Conservation (phyloP, 1,284 basidiomycete species). For the Nidula niveotomentosa region DNA sequence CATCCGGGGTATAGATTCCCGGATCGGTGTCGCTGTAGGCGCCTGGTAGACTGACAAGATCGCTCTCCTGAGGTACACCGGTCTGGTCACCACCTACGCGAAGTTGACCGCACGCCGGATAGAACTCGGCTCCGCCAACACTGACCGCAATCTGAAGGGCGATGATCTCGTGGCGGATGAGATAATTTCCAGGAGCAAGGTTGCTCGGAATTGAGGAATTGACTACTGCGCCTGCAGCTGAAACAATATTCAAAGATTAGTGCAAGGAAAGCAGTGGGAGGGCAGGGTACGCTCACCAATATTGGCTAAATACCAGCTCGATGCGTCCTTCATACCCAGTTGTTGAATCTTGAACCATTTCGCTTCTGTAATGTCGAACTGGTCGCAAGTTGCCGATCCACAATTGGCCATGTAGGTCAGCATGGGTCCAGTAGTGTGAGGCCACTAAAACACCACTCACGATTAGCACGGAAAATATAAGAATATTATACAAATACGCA, state of each 20-base stretch:
- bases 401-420: slow-evolving; percentile 74
- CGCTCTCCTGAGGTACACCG: slow-evolving; percentile 36
- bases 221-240: too few species aligned
- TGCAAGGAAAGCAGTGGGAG: too few species aligned
- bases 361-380: slow-evolving; percentile 56
- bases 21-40: slow-evolving; percentile 61
- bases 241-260: too few species aligned
- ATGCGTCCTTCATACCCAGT: too few species aligned
- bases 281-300: too few species aligned
- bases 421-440: slow-evolving; percentile 70
- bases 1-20: slow-evolving; percentile 40
- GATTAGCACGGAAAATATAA: neutral
- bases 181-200: slow-evolving; percentile 62
- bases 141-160: slow-evolving; percentile 58
- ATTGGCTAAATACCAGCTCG: too few species aligned
- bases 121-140: slow-evolving; percentile 66
- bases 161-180: slow-evolving; percentile 74
- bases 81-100: slow-evolving; percentile 47
- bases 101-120: slow-evolving; percentile 69
- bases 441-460: slow-evolving; percentile 14
- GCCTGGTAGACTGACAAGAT: slow-evolving; percentile 62
- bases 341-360: slow-evolving; percentile 69
- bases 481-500: slow-evolving; percentile 26
- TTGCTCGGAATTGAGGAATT: too few species aligned
- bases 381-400: slow-evolving; percentile 51